phyloP scores from a whole-genome alignment of 2,329 filamentous ascomycete genomes.

The Nemania abortiva region DNA sequence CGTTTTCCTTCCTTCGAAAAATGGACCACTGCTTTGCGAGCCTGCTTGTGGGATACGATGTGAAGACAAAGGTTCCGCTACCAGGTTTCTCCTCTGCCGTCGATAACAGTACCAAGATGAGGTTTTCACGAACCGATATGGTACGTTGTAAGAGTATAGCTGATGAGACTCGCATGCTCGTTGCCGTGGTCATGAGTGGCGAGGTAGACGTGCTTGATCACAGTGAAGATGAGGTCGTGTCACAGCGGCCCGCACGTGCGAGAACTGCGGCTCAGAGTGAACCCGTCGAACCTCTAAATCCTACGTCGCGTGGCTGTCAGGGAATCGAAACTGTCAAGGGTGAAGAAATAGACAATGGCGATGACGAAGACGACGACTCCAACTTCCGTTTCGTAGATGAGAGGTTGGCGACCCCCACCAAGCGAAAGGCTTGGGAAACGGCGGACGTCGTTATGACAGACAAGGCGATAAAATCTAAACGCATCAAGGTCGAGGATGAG shows the following conservation, averaged over 20 bases:
- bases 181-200: constrained; percentile 75
- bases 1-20: constrained; percentile 79
- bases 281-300: constrained; percentile 4
- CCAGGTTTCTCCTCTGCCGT: constrained; percentile 70
- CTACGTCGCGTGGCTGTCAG: constrained; percentile 1
- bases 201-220: constrained; percentile 60
- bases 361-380: constrained; percentile 16
- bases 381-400: constrained; percentile 33
- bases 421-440: constrained; percentile 43
- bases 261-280: constrained; percentile 52
- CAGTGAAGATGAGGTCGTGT: constrained; percentile 54
- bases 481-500: constrained; percentile 43
- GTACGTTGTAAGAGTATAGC: constrained; percentile 86
- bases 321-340: constrained; percentile 34
- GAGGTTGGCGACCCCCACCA: constrained; percentile 25
- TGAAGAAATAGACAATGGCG: constrained; percentile 31
- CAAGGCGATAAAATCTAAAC: constrained; percentile 32
- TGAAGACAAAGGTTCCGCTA: constrained; percentile 72
- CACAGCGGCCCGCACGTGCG: constrained; percentile 42
- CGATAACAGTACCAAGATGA: constrained; percentile 66
- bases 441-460: constrained; percentile 33
- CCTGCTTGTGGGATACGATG: constrained; percentile 75
- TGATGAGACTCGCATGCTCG: constrained; percentile 77
- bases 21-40: constrained; percentile 87
- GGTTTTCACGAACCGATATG: constrained; percentile 84